Evolutionary conservation across 352 stramenopile genomes (phyloP).

Genomic region (Phytophthora sansomeana): DNA sequence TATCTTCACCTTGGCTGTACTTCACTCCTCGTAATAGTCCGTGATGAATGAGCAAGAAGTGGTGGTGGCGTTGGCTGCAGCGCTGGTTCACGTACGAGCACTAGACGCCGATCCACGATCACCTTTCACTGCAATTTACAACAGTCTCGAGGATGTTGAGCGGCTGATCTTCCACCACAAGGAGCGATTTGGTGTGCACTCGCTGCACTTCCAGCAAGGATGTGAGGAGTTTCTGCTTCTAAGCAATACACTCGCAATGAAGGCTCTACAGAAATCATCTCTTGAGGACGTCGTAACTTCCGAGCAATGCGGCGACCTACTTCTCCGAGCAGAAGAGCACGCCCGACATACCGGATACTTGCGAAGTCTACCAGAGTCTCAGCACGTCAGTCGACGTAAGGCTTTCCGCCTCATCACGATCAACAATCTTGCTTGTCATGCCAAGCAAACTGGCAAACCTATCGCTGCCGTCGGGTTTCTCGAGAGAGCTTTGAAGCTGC

Average conservation of each 20-base stretch:
- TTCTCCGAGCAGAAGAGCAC: constrained; percentile 62
- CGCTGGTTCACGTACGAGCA: constrained; percentile 41
- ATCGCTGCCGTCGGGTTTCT: constrained; percentile 52
- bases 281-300: constrained; percentile 9
- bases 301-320: constrained; percentile 36
- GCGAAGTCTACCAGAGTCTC: constrained; percentile 24
- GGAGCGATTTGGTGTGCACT: constrained; percentile 47
- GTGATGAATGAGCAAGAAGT: constrained; percentile 43
- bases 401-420: constrained; percentile 59
- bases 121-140: constrained; percentile 27
- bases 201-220: constrained; percentile 56
- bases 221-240: constrained; percentile 71
- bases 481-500: constrained; percentile 57
- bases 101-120: constrained; percentile 19
- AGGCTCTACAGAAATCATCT: constrained; percentile 38
- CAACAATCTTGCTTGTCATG: constrained; percentile 76
- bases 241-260: constrained; percentile 69
- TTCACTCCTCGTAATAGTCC: not conserved
- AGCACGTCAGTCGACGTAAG: constrained; percentile 35
- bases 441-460: constrained; percentile 52
- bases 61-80: constrained; percentile 53
- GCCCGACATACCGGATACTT: constrained; percentile 56
- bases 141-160: constrained; percentile 47
- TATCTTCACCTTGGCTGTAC: constrained; percentile 7
- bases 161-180: constrained; percentile 59